Evolutionary conservation across 2,329 filamentous ascomycete genomes (phyloP).

Genomic region (Diaporthe vaccinii): DNA sequence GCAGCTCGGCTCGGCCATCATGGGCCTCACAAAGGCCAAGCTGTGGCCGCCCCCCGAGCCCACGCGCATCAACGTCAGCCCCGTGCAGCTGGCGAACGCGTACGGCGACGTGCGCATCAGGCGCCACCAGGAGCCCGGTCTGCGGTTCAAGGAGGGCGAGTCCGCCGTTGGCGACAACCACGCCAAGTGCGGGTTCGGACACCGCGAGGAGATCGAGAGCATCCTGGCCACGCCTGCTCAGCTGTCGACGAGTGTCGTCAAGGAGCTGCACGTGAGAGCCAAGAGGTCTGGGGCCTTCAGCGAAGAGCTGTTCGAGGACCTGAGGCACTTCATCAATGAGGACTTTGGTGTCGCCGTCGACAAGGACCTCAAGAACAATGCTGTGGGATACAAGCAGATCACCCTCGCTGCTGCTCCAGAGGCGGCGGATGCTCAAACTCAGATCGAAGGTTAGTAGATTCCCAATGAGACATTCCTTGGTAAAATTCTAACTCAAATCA

Average conservation of each 20-base stretch:
- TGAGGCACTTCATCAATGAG: constrained; percentile 29
- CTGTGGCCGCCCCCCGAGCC: constrained; percentile 42
- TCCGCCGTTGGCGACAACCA: constrained; percentile 40
- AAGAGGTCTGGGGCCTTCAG: constrained; percentile 41
- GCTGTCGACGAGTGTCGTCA: constrained; percentile 30
- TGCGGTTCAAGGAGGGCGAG: constrained; percentile 36
- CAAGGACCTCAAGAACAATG: constrained; percentile 14
- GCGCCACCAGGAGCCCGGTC: constrained; percentile 63
- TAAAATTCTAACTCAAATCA: neutral
- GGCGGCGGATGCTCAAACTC: neutral
- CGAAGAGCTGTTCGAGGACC: constrained; percentile 37
- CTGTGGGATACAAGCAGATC: constrained; percentile 28
- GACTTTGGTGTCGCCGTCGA: neutral
- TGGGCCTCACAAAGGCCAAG: constrained; percentile 39
- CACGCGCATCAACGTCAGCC: constrained; percentile 41
- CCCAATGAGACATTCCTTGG: too few species aligned
- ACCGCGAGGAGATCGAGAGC: constrained; percentile 39
- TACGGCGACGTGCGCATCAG: constrained; percentile 79
- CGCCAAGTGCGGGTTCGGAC: constrained; percentile 43
- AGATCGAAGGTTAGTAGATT: neutral
- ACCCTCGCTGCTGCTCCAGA: neutral
- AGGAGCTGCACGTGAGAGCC: constrained; percentile 42
- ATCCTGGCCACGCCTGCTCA: constrained; percentile 29
- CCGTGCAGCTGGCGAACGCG: constrained; percentile 63
- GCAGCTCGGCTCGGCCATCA: constrained; percentile 46